phyloP scores from a whole-genome alignment of 2,329 filamentous ascomycete genomes.

The Colletotrichum viniferum region DNA sequence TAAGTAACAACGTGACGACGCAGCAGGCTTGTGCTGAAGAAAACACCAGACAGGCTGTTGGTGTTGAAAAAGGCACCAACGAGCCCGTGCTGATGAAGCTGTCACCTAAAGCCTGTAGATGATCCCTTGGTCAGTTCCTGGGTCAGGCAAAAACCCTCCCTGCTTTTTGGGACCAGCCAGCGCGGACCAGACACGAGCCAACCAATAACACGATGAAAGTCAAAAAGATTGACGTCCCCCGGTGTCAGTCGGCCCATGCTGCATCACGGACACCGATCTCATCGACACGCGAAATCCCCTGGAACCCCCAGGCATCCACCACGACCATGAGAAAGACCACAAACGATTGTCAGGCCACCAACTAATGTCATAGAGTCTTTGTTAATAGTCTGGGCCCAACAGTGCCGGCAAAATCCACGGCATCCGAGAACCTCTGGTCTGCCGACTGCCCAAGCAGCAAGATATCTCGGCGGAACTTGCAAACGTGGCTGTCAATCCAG shows the following conservation, averaged over 20 bases:
- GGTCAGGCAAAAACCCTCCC: background rate
- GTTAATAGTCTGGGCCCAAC: background rate
- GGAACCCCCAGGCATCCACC: background rate
- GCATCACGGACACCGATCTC: background rate
- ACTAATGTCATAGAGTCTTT: background rate
- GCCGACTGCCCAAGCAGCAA: background rate
- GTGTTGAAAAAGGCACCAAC: rapidly evolving
- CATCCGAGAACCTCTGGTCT: background rate
- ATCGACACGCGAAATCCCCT: background rate
- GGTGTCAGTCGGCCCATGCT: background rate
- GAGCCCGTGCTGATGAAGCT: background rate
- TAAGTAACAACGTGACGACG: background rate
- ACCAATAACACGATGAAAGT: background rate
- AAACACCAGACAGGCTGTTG: background rate
- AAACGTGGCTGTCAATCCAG: background rate
- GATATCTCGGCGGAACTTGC: background rate
- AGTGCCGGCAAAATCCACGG: background rate
- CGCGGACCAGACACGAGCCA: background rate
- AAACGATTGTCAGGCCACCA: background rate
- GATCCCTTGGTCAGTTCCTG: background rate
- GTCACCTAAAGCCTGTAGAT: background rate
- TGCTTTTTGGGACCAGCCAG: background rate
- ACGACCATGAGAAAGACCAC: background rate
- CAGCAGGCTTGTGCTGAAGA: background rate
- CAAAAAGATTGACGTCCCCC: background rate